phyloP scores from a whole-genome alignment of 1,284 basidiomycete species.

The Austroboletus niveus region DNA sequence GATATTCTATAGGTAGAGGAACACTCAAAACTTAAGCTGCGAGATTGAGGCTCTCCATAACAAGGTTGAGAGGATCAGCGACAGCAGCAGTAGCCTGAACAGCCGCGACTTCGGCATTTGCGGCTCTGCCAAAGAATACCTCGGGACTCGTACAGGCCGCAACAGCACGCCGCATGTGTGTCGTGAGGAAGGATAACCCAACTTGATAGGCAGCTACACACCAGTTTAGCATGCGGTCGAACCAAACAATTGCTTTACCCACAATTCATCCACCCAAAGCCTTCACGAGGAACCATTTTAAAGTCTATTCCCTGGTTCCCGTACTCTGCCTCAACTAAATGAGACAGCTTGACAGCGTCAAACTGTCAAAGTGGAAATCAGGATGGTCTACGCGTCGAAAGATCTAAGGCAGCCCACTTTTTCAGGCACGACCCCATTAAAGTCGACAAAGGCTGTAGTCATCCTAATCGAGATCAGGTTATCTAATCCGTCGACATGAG shows the following conservation, averaged over 20 bases:
- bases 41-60: constrained; percentile 58
- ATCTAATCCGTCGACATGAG: not conserved
- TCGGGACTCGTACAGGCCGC: constrained; percentile 91
- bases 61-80: constrained; percentile 66
- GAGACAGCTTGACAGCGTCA: constrained; percentile 92
- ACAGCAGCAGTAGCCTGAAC: constrained; percentile 39
- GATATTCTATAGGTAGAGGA: constrained; percentile 5
- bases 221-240: constrained; percentile 22
- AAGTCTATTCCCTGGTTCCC: constrained; percentile 98
- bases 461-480: constrained; percentile 52
- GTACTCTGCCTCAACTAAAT: constrained; percentile 97
- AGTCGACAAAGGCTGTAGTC: constrained; percentile 91
- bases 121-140: constrained; percentile 71
- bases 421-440: constrained; percentile 96
- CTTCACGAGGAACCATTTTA: constrained; percentile 93
- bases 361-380: constrained; percentile 51
- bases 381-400: not conserved
- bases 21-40: constrained; percentile 16
- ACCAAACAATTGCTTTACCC: constrained; percentile 22
- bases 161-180: constrained; percentile 92
- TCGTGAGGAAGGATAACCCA: constrained; percentile 91
- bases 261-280: constrained; percentile 98
- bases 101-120: constrained; percentile 37
- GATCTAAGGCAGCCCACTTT: constrained; percentile 49
- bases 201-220: constrained; percentile 85